phyloP scores from a whole-genome alignment of 768 basidiomycete genomes.

The Suillus weaverae region DNA sequence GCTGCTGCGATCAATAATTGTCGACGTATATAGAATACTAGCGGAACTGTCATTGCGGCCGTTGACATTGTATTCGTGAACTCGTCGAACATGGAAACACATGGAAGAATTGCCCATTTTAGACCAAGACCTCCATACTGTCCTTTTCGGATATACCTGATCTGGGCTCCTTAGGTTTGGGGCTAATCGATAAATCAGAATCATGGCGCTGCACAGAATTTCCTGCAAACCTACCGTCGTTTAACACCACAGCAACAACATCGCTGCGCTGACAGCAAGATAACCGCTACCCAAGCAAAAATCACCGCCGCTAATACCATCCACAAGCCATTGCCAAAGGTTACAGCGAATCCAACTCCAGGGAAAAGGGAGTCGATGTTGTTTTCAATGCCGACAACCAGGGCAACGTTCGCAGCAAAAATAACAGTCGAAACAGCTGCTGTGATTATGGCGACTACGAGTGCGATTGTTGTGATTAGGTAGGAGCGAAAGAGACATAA shows the following conservation, averaged over 20 bases:
- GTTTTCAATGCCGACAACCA: constrained; percentile 53
- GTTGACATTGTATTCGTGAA: background rate
- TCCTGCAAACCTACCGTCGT: constrained; percentile 27
- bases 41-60: background rate
- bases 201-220: background rate
- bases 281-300: constrained; percentile 59
- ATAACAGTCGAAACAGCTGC: constrained; percentile 55
- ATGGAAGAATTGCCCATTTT: background rate
- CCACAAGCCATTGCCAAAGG: constrained; percentile 73
- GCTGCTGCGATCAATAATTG: background rate
- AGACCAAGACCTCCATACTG: background rate
- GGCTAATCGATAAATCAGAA: background rate
- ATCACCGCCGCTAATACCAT: constrained; percentile 60
- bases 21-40: background rate
- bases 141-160: background rate
- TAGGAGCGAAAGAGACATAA: constrained; percentile 61
- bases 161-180: background rate
- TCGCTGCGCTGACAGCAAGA: constrained; percentile 60
- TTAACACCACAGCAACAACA: constrained; percentile 72
- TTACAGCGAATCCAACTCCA: constrained; percentile 43
- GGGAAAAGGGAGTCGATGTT: constrained; percentile 40
- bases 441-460: constrained; percentile 57
- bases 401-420: constrained; percentile 61
- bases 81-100: background rate
- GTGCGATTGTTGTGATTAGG: constrained; percentile 52